These are phyloP conservation scores for Zasmidium cellare DNA, from an alignment of 2,329 filamentous ascomycete species.

Conservation along the genomic window DNA sequence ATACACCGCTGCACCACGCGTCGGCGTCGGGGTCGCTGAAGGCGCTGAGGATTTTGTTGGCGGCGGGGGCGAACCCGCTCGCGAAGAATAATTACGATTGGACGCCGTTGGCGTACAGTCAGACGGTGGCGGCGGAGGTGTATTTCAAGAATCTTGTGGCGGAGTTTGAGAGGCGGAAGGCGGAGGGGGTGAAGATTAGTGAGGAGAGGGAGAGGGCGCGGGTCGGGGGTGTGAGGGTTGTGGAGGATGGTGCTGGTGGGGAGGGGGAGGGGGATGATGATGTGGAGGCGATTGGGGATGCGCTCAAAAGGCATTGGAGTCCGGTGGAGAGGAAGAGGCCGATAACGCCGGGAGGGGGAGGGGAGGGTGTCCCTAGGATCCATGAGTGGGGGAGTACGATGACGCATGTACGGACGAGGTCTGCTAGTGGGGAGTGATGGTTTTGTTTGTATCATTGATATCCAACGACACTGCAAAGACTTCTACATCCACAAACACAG, in stretches of 20 bases:
- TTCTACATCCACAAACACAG: slow-evolving; percentile 81
- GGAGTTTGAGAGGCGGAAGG: slow-evolving; percentile 66
- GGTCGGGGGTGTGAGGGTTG: slow-evolving; percentile 32
- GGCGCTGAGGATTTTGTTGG: slow-evolving; percentile 72
- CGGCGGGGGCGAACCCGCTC: slow-evolving; percentile 74
- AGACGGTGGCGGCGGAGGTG: slow-evolving; percentile 79
- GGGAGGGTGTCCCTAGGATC: slow-evolving; percentile 30
- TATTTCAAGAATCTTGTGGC: slow-evolving; percentile 76
- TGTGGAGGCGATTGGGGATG: slow-evolving; percentile 30
- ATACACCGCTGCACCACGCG: slow-evolving; percentile 84
- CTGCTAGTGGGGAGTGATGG: slow-evolving; percentile 16
- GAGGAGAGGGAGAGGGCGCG: slow-evolving; percentile 31
- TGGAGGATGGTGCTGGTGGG: slow-evolving; percentile 22
- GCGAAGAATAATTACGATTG: slow-evolving; percentile 74
- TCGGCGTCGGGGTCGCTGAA: slow-evolving; percentile 78
- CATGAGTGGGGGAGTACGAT: slow-evolving; percentile 30
- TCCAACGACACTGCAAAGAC: not conserved
- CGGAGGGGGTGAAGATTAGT: slow-evolving; percentile 39
- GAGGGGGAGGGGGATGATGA: slow-evolving; percentile 7
- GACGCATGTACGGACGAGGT: slow-evolving; percentile 25
- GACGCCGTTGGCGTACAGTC: slow-evolving; percentile 80
- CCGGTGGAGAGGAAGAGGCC: slow-evolving; percentile 31
- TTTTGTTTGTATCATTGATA: not conserved
- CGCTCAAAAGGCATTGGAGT: slow-evolving; percentile 33
- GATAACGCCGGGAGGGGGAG: slow-evolving; percentile 25